Base-by-base conservation (phyloP, 2,329 filamentous ascomycete genomes). In the Nemania sp. region DNA sequence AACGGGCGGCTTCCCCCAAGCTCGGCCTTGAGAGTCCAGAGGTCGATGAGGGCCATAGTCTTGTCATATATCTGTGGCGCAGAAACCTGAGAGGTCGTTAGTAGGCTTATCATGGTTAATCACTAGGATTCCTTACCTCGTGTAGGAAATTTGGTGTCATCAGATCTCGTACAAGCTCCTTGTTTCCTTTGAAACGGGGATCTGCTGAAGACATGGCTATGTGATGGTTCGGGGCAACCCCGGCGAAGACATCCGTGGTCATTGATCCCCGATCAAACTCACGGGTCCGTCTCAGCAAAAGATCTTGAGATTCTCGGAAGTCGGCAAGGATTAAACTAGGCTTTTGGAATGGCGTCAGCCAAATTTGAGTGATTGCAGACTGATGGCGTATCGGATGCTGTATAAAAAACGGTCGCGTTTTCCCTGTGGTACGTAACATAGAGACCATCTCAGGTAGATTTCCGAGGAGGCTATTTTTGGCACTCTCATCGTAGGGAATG, bases 121-220 rank as follows among this genome's bases (percentile, higher is more conserved):
- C 15, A 1, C 6, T 13, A 5, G 51, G 22, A 2, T 3, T 26
- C 27, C 47, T 32, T 47, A 70, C 69, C 32, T 70, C 68, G 51
- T 79, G 72, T 22, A 82, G 67, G 57, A 82, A 82, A 10, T 58
- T 71, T 0, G 79, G 77, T 1, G 79, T 73, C 80, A 82, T 80
- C 6, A 82, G 70, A 47, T 81, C 80, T 51, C 75, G 73, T 3
- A 81, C 67, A 2, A 82, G 73, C 49, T 77, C 74, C 57, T 74
- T 78, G 49, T 80, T 77, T 15, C 47, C 56, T 69, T 76, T 79
- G 68, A 77, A 79, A 6, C 75, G 71, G 2, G 78, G 75, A 61
- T 80, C 74, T 10, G 71, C 61, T 5, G 77, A 76, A 47, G 72
- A 62, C 77, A 80, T 79, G 5, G 72, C 70, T 61, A 81, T 78